A percentile compares a stretch with the other conserved stretches of the same genome.
phyloP scores from a whole-genome alignment of 2,329 filamentous ascomycete genomes.

The Elsinoe australis region DNA sequence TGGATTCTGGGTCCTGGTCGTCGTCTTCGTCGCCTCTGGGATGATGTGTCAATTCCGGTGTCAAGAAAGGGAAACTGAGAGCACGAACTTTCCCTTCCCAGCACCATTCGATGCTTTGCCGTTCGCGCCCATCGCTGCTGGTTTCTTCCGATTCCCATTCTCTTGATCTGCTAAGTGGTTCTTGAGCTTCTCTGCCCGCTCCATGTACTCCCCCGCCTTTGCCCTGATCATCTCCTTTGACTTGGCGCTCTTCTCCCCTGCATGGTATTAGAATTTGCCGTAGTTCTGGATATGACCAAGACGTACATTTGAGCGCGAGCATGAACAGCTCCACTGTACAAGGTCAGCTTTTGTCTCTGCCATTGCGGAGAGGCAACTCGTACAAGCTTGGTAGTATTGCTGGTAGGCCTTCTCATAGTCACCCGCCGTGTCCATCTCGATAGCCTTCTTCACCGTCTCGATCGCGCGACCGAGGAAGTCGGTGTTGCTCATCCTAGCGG shows the following conservation, averaged over 20 bases:
- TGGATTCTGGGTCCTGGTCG: slow-evolving; percentile 75
- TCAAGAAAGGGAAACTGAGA: neutral
- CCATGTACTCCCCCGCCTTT: slow-evolving; percentile 96
- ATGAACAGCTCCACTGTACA: slow-evolving; percentile 81
- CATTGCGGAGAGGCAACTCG: slow-evolving; percentile 20
- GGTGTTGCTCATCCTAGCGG: slow-evolving; percentile 69
- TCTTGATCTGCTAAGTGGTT: slow-evolving; percentile 73
- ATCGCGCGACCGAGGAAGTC: slow-evolving; percentile 97
- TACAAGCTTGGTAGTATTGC: slow-evolving; percentile 75
- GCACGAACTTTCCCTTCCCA: slow-evolving; percentile 50
- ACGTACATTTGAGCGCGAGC: slow-evolving; percentile 81
- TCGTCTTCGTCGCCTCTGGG: slow-evolving; percentile 49
- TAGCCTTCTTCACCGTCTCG: slow-evolving; percentile 93
- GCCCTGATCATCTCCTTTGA: slow-evolving; percentile 95
- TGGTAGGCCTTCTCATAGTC: slow-evolving; percentile 98
- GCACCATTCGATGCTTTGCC: slow-evolving; percentile 57
- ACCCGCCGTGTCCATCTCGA: slow-evolving; percentile 88
- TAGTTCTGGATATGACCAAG: neutral
- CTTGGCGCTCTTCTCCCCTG: slow-evolving; percentile 87
- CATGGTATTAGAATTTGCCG: slow-evolving; percentile 21
- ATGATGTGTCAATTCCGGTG: neutral
- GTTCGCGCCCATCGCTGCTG: slow-evolving; percentile 64
- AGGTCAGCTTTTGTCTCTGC: slow-evolving; percentile 20
- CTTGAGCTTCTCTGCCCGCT: slow-evolving; percentile 96
- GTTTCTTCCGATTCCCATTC: slow-evolving; percentile 57